Evolutionary conservation across 768 basidiomycete species (phyloP), one percentile per base, ranked within the genome.

Genomic region (Mrakia blollopis): DNA sequence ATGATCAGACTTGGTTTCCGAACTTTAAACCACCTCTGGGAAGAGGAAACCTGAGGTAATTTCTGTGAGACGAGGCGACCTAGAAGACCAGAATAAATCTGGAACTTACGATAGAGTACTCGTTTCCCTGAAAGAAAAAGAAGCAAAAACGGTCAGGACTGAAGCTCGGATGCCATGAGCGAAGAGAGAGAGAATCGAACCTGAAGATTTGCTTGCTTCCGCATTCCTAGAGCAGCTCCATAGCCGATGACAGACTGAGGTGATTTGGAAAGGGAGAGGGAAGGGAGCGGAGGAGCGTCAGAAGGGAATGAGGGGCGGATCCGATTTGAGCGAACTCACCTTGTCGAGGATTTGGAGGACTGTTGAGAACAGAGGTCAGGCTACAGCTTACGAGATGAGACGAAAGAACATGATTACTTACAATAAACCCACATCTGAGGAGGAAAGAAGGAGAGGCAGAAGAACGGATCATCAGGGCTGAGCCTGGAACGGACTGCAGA

Each of bases 381-480:
- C 47, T 18, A 2, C 9, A 4, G 18, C 25, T n/a, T 57, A 3
- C 57, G 2, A 57, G 57, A 8, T n/a, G 25, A 28, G 57, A 28
- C 3, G 57, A 9, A 44, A 44, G 44, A 11, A 57, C n/a, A n/a
- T 7, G 11, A 41, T 41, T 16, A 57, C 57, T 4, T 18, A 57
- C 57, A 82, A 78, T 83, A 84, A 7, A 83, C 80, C 82, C 81
- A 82, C 62, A 63, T 63, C 62, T 37, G 30, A 14, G 18, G 30
- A 32, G 25, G 14, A 18, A 37, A 5, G 35, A 37, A 63, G 11
- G 30, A 30, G n/a, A n/a, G n/a, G n/a, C n/a, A 30, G 57, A 63
- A 37, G 62, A 63, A 63, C 6, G 16, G 62, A n/a, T n/a, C n/a
- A n/a, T 35, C 28, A 63, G 62, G 18, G 62, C 30, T 57, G 25